Conservation (phyloP, 805 yeast species). For the Saccharomycopsis babjevae region DNA sequence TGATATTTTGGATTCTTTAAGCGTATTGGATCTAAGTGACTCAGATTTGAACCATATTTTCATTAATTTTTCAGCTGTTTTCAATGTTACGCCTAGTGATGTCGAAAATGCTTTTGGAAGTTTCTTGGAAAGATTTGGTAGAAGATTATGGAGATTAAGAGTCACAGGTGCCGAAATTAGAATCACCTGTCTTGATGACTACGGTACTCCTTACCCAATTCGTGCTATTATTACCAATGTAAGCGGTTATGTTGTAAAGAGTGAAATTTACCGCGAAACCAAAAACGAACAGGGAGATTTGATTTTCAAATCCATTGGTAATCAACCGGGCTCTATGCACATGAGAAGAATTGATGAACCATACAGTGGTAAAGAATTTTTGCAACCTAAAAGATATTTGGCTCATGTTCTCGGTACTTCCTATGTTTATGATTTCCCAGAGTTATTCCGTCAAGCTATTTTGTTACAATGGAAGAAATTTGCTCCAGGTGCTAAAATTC, state of each 20-base stretch:
- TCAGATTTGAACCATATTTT: slow-evolving; percentile 95
- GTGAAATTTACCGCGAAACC: slow-evolving; percentile 90
- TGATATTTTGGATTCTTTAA: slow-evolving; percentile 90
- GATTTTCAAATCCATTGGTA: slow-evolving; percentile 92
- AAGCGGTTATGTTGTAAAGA: slow-evolving; percentile 93
- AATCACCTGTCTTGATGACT: slow-evolving; percentile 81
- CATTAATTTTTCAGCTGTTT: slow-evolving; percentile 92
- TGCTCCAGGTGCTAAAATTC: slow-evolving; percentile 46
- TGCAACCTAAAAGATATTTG: slow-evolving; percentile 97
- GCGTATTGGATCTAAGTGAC: slow-evolving; percentile 86
- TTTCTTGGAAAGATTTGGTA: slow-evolving; percentile 93
- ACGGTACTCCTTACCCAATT: slow-evolving; percentile 88
- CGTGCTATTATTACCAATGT: slow-evolving; percentile 95
- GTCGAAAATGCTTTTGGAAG: slow-evolving; percentile 97
- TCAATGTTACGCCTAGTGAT: slow-evolving; percentile 88
- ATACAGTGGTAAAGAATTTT: slow-evolving; percentile 94
- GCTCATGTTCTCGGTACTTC: slow-evolving; percentile 99
- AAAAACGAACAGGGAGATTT: slow-evolving; percentile 89
- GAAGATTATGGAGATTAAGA: slow-evolving; percentile 92
- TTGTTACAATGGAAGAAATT: slow-evolving; percentile 72
- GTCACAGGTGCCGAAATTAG: slow-evolving; percentile 97
- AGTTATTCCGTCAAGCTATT: slow-evolving; percentile 89
- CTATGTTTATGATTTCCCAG: slow-evolving; percentile 98
- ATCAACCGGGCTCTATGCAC: slow-evolving; percentile 90
- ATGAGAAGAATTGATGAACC: slow-evolving; percentile 92